Evolutionary conservation across 1,284 basidiomycete genomes (phyloP).

Genomic region (Cutaneotrichosporon daszewskae): DNA sequence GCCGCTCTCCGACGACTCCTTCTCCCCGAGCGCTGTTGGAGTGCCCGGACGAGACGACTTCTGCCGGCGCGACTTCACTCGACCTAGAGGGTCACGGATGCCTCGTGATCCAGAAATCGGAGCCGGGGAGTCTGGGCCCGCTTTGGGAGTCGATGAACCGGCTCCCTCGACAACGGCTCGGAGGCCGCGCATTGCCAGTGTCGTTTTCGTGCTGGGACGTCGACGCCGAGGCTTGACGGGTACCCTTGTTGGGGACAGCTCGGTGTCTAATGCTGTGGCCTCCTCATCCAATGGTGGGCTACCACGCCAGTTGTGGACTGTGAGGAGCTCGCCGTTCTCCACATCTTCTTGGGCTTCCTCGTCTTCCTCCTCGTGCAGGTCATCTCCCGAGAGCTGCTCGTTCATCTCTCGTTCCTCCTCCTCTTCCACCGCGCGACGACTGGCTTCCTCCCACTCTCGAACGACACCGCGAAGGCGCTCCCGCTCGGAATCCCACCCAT

Average conservation of each 20-base stretch:
- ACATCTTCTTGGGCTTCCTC: slow-evolving; percentile 19
- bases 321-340: slow-evolving; percentile 13
- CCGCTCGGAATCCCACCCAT: slow-evolving; percentile 76
- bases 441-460: slow-evolving; percentile 71
- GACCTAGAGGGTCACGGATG: no score
- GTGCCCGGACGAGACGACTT: neutral
- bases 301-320: slow-evolving; percentile 15
- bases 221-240: slow-evolving; percentile 24
- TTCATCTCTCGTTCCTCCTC: slow-evolving; percentile 47
- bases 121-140: neutral
- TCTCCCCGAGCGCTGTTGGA: slow-evolving; percentile 12
- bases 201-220: slow-evolving; percentile 29
- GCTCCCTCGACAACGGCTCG: slow-evolving; percentile 21
- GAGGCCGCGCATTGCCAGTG: slow-evolving; percentile 34
- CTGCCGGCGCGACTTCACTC: slow-evolving; percentile 5
- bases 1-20: slow-evolving; percentile 33
- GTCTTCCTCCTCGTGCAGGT: slow-evolving; percentile 31
- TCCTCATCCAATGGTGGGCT: neutral
- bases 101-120: no score
- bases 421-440: slow-evolving; percentile 49
- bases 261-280: slow-evolving; percentile 1
- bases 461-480: slow-evolving; percentile 67
- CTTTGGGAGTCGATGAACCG: slow-evolving; percentile 29
- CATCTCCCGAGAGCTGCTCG: slow-evolving; percentile 36
- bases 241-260: neutral